phyloP scores from a whole-genome alignment of 108 stramenopile genomes.

The Pinguiococcus pyrenoidosus region DNA sequence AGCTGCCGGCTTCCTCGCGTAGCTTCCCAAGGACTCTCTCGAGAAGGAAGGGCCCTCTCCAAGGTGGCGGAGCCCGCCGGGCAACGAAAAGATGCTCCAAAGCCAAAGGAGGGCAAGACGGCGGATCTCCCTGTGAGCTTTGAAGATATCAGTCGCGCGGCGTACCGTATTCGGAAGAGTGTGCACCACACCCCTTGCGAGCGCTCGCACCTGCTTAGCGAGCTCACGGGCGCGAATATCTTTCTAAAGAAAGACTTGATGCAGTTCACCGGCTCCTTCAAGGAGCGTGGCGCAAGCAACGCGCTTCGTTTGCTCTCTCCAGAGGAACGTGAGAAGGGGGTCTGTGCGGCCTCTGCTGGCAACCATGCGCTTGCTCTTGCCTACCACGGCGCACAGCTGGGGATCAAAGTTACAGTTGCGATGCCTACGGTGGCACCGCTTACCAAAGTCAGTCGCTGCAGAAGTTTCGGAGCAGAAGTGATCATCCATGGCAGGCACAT shows the following conservation, averaged over 20 bases:
- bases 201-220: constrained; percentile 12
- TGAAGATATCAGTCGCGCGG: constrained; percentile 12
- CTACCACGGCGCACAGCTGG: constrained; percentile 75
- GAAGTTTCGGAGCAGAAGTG: constrained; percentile 77
- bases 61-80: no score
- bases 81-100: no score
- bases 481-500: constrained; percentile 81
- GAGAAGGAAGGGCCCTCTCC: no score
- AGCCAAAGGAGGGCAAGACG: no score
- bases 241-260: constrained; percentile 39
- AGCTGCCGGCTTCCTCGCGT: no score
- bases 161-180: constrained; percentile 1
- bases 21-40: no score
- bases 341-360: constrained; percentile 66
- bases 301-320: constrained; percentile 57
- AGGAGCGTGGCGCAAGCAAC: constrained; percentile 90
- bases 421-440: constrained; percentile 89
- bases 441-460: constrained; percentile 58
- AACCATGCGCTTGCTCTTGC: constrained; percentile 49
- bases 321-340: constrained; percentile 48
- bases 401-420: constrained; percentile 83
- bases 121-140: no score
- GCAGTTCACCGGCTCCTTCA: constrained; percentile 77
- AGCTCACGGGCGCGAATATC: constrained; percentile 3
- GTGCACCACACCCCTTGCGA: constrained; percentile 5